Percentiles rank a stretch among this genome's conserved stretches.
Conservation (phyloP, 2,329 filamentous ascomycete genomes). For the Neonectria magnoliae region DNA sequence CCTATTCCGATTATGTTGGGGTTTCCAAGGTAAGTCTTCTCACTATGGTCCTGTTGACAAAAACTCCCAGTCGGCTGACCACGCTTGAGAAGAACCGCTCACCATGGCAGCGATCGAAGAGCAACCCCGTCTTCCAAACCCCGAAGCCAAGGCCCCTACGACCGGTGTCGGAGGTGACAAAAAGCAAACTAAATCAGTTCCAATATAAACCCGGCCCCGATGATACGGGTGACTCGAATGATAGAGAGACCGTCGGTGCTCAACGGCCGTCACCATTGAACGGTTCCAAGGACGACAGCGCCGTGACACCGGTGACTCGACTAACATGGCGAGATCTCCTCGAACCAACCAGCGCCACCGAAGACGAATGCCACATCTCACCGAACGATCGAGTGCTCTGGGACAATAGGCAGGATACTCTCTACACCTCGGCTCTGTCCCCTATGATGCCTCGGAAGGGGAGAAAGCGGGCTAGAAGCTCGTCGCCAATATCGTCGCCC, state of each 20-base stretch:
- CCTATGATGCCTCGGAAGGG: conserved; percentile 61
- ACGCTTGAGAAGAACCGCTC: conserved; percentile 47
- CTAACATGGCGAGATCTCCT: conserved; percentile 69
- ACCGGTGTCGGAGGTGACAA: conserved; percentile 67
- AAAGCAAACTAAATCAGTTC: conserved; percentile 70
- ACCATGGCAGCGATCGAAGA: conserved; percentile 66
- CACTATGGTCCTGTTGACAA: conserved; percentile 8
- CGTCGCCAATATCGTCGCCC: conserved; percentile 77
- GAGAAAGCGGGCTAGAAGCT: conserved; percentile 77
- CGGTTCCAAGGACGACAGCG: conserved; percentile 36
- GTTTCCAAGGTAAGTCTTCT: conserved; percentile 45
- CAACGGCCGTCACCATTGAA: conserved; percentile 24
- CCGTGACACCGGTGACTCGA: conserved; percentile 60
- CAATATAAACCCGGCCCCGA: conserved; percentile 48
- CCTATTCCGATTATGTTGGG: conserved; percentile 51
- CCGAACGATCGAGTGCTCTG: conserved; percentile 71
- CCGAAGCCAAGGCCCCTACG: conserved; percentile 52
- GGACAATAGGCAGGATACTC: conserved; percentile 61
- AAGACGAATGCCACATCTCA: conserved; percentile 60
- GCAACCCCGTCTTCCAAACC: conserved; percentile 55
- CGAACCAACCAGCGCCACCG: conserved; percentile 53
- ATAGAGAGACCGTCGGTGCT: conserved; percentile 15
- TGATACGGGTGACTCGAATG: conserved; percentile 32
- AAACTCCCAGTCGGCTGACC: conserved; percentile 10
- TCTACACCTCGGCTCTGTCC: conserved; percentile 54